A percentile compares a stretch with the other conserved stretches of the same genome.
These are phyloP conservation scores for Phytophthora melonis DNA, from an alignment of 352 stramenopile species.

Conservation along the genomic window DNA sequence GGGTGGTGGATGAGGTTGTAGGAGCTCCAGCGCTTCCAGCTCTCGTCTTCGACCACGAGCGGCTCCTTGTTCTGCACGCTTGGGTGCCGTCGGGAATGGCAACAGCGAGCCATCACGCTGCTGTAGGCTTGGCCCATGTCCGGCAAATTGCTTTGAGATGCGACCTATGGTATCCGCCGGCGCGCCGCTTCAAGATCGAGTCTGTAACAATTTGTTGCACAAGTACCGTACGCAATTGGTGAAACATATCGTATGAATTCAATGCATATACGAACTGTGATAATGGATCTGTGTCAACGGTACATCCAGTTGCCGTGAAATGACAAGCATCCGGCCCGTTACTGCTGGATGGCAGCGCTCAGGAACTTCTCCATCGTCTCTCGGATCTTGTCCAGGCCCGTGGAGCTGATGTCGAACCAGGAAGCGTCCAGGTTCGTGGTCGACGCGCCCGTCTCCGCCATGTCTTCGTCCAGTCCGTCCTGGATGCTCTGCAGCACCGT, in stretches of 20 bases:
- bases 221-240: too few relatives aligned
- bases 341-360: slow-evolving; percentile 27
- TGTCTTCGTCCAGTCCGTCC: slow-evolving; percentile 34
- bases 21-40: slow-evolving; percentile 83
- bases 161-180: neutral
- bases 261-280: neutral
- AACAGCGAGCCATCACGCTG: slow-evolving; percentile 26
- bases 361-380: slow-evolving; percentile 35
- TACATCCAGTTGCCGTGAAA: too few relatives aligned
- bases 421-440: slow-evolving; percentile 35
- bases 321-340: slow-evolving; percentile 1
- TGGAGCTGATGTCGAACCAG: slow-evolving; percentile 43
- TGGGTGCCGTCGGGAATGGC: slow-evolving; percentile 23
- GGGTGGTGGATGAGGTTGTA: slow-evolving; percentile 78
- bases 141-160: neutral
- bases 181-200: slow-evolving; percentile 28
- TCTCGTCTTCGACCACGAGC: slow-evolving; percentile 86
- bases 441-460: slow-evolving; percentile 5
- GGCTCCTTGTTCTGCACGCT: slow-evolving; percentile 46
- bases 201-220: neutral
- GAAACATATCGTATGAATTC: neutral
- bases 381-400: slow-evolving; percentile 38
- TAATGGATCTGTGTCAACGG: neutral
- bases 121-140: slow-evolving; percentile 39
- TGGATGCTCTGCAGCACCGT: slow-evolving; percentile 36